A percentile compares a stretch with the other conserved stretches of the same genome.
These are phyloP conservation scores for Salix koriyanagi DNA, from an alignment of 345 rosid species.

Conservation along the genomic window DNA sequence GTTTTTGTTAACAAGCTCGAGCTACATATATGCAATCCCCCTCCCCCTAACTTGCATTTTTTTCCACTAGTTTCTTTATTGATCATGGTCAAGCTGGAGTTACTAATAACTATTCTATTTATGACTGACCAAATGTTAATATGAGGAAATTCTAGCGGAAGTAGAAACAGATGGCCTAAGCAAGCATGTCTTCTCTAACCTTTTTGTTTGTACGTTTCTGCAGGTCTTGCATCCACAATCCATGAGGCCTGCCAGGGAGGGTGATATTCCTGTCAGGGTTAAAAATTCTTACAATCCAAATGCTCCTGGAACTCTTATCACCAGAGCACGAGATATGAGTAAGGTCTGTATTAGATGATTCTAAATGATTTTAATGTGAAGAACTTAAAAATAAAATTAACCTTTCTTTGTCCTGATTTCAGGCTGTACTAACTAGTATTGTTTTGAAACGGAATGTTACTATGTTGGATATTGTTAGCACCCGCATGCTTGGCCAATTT, in stretches of 20 bases:
- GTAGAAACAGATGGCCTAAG: background rate
- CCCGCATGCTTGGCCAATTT: constrained; percentile 97
- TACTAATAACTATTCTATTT: background rate
- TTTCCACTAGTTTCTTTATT: background rate
- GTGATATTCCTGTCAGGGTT: constrained; percentile 97
- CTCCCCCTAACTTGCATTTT: background rate
- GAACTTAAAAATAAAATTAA: constrained; percentile 6
- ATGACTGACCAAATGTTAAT: background rate
- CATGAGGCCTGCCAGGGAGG: constrained; percentile 99
- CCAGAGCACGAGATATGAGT: constrained; percentile 78
- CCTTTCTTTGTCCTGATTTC: constrained; percentile 26
- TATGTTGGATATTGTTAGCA: constrained; percentile 95
- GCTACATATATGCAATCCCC: too few species aligned
- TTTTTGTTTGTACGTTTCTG: constrained; percentile 7
- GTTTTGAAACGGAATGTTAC: constrained; percentile 96
- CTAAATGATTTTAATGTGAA: constrained; percentile 1
- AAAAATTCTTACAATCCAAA: constrained; percentile 93
- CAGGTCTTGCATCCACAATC: constrained; percentile 98
- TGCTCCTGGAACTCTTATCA: constrained; percentile 97
- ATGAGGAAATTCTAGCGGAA: background rate
- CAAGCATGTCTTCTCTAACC: background rate
- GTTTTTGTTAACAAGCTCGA: background rate
- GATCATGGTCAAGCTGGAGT: background rate
- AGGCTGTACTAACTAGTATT: constrained; percentile 96
- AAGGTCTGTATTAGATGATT: constrained; percentile 50